Evolutionary conservation across 108 stramenopile species (phyloP).

Genomic region (Conticribra weissflogii): DNA sequence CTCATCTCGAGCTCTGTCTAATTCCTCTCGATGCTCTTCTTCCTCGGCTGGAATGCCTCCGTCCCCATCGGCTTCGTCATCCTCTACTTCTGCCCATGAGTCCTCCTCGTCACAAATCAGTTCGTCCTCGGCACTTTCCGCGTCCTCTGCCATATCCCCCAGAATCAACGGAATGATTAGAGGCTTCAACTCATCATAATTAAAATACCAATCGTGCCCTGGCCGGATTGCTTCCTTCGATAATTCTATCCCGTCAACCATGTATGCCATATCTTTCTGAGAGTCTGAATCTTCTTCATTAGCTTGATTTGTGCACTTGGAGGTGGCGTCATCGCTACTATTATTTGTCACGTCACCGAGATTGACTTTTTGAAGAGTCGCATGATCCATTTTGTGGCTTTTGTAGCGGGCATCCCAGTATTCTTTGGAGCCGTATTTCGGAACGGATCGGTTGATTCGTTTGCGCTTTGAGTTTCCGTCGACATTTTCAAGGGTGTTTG

Average conservation of each 20-base stretch:
- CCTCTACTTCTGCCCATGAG: conserved; percentile 47
- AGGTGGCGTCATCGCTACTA: neutral
- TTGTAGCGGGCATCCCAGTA: conserved; percentile 83
- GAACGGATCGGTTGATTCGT: conserved; percentile 35
- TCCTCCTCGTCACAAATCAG: conserved; percentile 38
- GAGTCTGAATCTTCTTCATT: too few species aligned
- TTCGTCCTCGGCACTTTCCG: conserved; percentile 6
- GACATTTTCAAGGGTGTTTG: too few species aligned
- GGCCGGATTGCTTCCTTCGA: conserved; percentile 54
- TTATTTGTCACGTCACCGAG: neutral
- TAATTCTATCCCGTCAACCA: conserved; percentile 28
- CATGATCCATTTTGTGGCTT: conserved; percentile 5
- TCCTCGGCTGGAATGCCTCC: conserved; percentile 42
- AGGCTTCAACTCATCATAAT: conserved; percentile 74
- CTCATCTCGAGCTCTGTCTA: conserved; percentile 6
- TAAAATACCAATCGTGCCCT: conserved; percentile 85
- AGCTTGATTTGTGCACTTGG: too few species aligned
- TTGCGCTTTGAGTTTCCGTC: too few species aligned
- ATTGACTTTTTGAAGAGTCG: neutral
- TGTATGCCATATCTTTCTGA: conserved; percentile 3
- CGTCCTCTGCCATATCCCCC: conserved; percentile 39
- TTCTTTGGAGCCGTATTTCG: conserved; percentile 68
- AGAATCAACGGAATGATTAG: conserved; percentile 72
- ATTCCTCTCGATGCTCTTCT: conserved; percentile 30
- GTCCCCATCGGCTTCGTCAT: conserved; percentile 24